Base-by-base conservation (phyloP, 768 basidiomycete species). In the Hydnomerulius pinastri region DNA sequence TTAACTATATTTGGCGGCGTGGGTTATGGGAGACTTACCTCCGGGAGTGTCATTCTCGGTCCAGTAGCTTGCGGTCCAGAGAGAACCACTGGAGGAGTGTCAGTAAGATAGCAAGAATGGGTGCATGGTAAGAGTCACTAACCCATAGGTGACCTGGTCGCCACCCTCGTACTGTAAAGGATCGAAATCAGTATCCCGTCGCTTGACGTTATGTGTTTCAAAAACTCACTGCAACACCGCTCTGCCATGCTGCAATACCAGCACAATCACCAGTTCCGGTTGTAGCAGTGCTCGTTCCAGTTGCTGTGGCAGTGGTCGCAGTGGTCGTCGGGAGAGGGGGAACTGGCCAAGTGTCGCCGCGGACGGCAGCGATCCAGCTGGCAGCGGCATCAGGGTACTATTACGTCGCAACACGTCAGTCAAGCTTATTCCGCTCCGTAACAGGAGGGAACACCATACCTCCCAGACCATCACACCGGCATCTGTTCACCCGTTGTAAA, bases 31-130 rank as follows among this genome's bases (percentile, higher is more conserved):
- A 25, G n/a, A 21, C 50, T 43, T 42, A 65, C 71, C 64, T 53
- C 61, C 64, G 15, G 66, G 67, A 4, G 45, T 28, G 56, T 76
- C 73, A n/a, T 64, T 63, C 49, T 77, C 53, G 11, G 66, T 70
- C 78, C 77, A 79, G 64, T 70, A 73, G 47, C 68, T 71, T 12
- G 76, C 76, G 17, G 68, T 73, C 78, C 78, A 80, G 12, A 79
- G 64, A 51, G 74, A 60, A 3, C 75, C 76, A 33, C 78, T 78
- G 35, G 27, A 20, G 21, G 17, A 24, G 4, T 2, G 39, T 48
- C 41, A 32, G 20, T 28, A 35, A 29, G 0, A 11, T 20, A 21
- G 6, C 18, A 15, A 18, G 17, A 18, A 25, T 5, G 29, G n/a
- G n/a, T 23, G 13, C 4, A 21, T 32, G 17, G 24, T 9, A 6